Conservation (phyloP, 1,139 yeast species). For the Yamadazyma blattariae region DNA sequence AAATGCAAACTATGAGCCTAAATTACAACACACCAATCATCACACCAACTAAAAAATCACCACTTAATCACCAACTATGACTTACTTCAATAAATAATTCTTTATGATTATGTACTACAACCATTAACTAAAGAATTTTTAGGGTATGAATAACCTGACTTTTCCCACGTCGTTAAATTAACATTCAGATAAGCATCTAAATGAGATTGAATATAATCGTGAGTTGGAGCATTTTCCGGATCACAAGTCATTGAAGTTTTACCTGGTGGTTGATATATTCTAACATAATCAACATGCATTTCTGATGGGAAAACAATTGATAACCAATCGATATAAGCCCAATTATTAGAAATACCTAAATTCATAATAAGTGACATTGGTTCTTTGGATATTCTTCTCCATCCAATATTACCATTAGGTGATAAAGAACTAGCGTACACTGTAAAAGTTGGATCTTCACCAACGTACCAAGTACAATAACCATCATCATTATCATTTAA, state of each 20-base stretch:
- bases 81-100: no score
- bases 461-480: slow-evolving; percentile 80
- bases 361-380: slow-evolving; percentile 83
- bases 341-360: slow-evolving; percentile 73
- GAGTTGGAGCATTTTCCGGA: slow-evolving; percentile 70
- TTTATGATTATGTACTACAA: slow-evolving; percentile 14
- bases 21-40: no score
- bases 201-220: slow-evolving; percentile 67
- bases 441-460: slow-evolving; percentile 63
- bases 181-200: slow-evolving; percentile 57
- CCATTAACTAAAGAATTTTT: slow-evolving; percentile 27
- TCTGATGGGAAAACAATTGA: slow-evolving; percentile 64
- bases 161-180: slow-evolving; percentile 64
- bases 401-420: slow-evolving; percentile 80
- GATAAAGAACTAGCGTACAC: slow-evolving; percentile 61
- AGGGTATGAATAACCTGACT: slow-evolving; percentile 68
- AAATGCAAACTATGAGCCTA: no score
- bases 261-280: slow-evolving; percentile 71
- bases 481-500: slow-evolving; percentile 64
- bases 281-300: slow-evolving; percentile 69
- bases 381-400: slow-evolving; percentile 74
- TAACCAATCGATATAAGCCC: slow-evolving; percentile 85
- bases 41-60: no score
- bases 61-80: no score
- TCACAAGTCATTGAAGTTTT: slow-evolving; percentile 62